phyloP scores from a whole-genome alignment of 352 stramenopile species.

The Plasmopara viticola region DNA sequence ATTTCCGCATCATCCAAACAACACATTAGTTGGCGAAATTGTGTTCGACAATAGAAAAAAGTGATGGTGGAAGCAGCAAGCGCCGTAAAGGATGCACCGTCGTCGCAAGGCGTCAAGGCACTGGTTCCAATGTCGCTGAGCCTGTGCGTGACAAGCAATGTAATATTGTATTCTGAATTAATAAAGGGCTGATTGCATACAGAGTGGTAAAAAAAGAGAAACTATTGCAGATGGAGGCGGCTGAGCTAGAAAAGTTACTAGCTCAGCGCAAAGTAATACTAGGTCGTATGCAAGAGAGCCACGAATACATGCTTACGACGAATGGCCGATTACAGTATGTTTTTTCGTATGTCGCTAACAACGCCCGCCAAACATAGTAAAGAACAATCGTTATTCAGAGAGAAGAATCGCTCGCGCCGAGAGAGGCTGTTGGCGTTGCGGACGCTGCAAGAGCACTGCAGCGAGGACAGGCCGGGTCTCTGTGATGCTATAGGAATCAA shows the following conservation, averaged over 20 bases:
- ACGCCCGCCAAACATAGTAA: neutral
- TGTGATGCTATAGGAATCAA: constrained; percentile 17
- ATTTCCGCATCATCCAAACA: constrained; percentile 20
- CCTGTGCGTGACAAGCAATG: constrained; percentile 12
- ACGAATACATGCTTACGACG: constrained; percentile 34
- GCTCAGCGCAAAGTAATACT: constrained; percentile 30
- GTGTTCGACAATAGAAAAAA: neutral
- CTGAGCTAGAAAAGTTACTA: constrained; percentile 30
- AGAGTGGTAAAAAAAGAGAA: constrained; percentile 46
- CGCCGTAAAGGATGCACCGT: constrained; percentile 1
- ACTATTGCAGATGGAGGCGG: constrained; percentile 27
- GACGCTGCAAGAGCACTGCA: constrained; percentile 10
- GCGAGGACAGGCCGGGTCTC: neutral
- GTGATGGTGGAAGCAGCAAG: constrained; percentile 5
- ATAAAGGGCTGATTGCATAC: constrained; percentile 3
- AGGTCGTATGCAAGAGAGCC: constrained; percentile 21
- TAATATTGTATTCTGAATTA: neutral
- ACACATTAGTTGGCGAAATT: constrained; percentile 4
- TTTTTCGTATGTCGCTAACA: neutral
- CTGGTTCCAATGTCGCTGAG: constrained; percentile 28
- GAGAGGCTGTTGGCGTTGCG: constrained; percentile 21
- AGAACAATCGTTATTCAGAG: constrained; percentile 7
- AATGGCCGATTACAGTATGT: constrained; percentile 41
- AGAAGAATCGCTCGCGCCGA: constrained; percentile 16
- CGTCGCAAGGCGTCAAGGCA: constrained; percentile 19